These are phyloP conservation scores for Benincasa hispida DNA, from an alignment of 306 rosid species.

Conservation along the genomic window DNA sequence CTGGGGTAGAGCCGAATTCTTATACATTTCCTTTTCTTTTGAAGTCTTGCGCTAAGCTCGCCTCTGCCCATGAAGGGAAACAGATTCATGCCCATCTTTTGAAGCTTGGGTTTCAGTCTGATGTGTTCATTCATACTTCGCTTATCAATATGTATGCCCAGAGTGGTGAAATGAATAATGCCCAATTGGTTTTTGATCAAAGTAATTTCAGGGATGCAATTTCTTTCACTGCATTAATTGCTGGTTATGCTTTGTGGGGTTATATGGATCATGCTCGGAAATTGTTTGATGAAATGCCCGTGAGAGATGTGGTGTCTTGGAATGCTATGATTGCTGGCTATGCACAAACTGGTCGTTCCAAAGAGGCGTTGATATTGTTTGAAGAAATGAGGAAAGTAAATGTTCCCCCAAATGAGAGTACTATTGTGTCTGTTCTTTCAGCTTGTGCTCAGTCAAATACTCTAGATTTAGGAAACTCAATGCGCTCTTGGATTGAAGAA, in stretches of 20 bases:
- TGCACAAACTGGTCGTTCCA: constrained; percentile 35
- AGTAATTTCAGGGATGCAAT: constrained; percentile 42
- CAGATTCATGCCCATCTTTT: constrained; percentile 51
- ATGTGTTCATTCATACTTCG: constrained; percentile 49
- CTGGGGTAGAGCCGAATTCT: constrained; percentile 46
- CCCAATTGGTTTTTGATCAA: constrained; percentile 52
- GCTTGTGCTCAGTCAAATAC: constrained; percentile 53
- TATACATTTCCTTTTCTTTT: constrained; percentile 62
- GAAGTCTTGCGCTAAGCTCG: constrained; percentile 42
- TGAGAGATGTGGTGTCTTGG: constrained; percentile 67
- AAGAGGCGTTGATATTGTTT: constrained; percentile 49
- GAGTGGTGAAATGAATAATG: constrained; percentile 30
- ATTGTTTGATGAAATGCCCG: constrained; percentile 44
- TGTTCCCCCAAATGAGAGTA: constrained; percentile 40
- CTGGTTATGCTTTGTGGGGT: constrained; percentile 45
- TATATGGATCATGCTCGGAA: constrained; percentile 40
- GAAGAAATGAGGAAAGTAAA: constrained; percentile 34
- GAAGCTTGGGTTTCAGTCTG: constrained; percentile 39
- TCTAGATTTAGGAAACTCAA: constrained; percentile 46
- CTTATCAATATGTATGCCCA: constrained; percentile 51
- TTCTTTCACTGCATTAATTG: constrained; percentile 62
- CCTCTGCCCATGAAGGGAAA: constrained; percentile 39
- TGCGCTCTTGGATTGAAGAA: constrained; percentile 45
- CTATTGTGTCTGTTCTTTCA: constrained; percentile 48
- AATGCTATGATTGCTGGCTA: constrained; percentile 84